phyloP scores from a whole-genome alignment of 2,329 filamentous ascomycete species.

The Penicillium sp. region DNA sequence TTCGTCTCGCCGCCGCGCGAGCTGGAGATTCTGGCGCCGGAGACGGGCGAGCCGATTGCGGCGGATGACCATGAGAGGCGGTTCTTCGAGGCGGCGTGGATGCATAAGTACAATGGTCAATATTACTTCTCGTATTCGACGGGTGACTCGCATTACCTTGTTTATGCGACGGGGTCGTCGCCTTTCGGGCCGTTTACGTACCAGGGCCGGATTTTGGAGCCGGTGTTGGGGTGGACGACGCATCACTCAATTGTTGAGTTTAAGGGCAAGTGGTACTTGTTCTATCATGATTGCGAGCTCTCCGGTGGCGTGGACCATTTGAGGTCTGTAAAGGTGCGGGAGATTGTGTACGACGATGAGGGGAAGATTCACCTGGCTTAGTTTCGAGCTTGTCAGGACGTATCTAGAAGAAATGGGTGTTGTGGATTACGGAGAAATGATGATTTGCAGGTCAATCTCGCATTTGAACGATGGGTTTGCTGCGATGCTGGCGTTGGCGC shows the following conservation, averaged over 20 bases:
- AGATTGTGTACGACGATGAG: constrained; percentile 70
- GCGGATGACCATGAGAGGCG: constrained; percentile 71
- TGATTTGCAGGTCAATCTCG: no score
- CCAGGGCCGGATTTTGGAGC: constrained; percentile 70
- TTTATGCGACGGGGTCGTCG: constrained; percentile 65
- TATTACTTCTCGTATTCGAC: constrained; percentile 81
- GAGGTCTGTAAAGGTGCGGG: constrained; percentile 71
- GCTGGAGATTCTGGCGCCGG: constrained; percentile 63
- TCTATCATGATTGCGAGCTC: constrained; percentile 73
- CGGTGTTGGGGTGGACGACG: constrained; percentile 78
- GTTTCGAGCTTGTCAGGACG: background rate
- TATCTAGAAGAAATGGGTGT: background rate
- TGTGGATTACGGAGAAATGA: no score
- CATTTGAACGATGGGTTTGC: no score
- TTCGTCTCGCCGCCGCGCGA: constrained; percentile 61
- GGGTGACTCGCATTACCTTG: constrained; percentile 74
- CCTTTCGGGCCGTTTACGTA: constrained; percentile 75
- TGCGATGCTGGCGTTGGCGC: no score
- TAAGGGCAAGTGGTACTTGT: constrained; percentile 70
- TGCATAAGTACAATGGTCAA: constrained; percentile 69
- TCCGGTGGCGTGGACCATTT: constrained; percentile 71
- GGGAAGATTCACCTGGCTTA: constrained; percentile 58
- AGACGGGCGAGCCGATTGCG: constrained; percentile 60
- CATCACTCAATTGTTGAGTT: constrained; percentile 80
- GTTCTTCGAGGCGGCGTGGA: constrained; percentile 81